Evolutionary conservation across 2,329 filamentous ascomycete species (phyloP).

Genomic region (Aspergillus felis): DNA sequence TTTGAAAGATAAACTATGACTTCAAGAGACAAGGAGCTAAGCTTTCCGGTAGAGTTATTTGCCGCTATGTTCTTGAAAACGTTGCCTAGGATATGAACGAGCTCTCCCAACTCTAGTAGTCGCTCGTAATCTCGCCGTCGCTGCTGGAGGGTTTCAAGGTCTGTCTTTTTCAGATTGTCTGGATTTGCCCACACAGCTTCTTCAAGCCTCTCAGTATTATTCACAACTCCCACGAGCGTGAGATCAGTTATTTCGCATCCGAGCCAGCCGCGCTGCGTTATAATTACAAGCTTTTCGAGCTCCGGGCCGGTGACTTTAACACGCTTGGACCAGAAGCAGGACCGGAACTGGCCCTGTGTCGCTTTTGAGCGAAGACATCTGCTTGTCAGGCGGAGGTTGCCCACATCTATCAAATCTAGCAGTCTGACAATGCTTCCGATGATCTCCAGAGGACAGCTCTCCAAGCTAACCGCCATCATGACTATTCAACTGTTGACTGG

Average conservation of each 20-base stretch:
- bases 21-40: constrained; percentile 2
- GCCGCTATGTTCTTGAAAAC: constrained; percentile 1
- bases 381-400: neutral
- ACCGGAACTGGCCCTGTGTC: neutral
- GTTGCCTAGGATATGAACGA: neutral
- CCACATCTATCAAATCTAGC: neutral
- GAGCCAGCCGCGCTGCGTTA: constrained; percentile 1
- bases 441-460: constrained; percentile 1
- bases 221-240: constrained; percentile 2
- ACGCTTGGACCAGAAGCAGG: neutral
- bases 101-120: neutral
- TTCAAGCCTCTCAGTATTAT: constrained; percentile 2
- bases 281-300: neutral
- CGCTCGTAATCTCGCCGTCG: neutral
- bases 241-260: constrained; percentile 1
- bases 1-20: constrained; percentile 5
- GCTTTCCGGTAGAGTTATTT: neutral
- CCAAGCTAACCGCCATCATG: neutral
- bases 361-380: neutral
- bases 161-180: neutral
- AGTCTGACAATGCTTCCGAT: constrained; percentile 1
- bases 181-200: neutral
- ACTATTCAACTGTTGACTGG: too few relatives aligned
- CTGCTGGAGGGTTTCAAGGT: neutral
- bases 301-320: neutral